Conservation (phyloP, 2,329 filamentous ascomycete genomes). For the Penicillium concentricum region DNA sequence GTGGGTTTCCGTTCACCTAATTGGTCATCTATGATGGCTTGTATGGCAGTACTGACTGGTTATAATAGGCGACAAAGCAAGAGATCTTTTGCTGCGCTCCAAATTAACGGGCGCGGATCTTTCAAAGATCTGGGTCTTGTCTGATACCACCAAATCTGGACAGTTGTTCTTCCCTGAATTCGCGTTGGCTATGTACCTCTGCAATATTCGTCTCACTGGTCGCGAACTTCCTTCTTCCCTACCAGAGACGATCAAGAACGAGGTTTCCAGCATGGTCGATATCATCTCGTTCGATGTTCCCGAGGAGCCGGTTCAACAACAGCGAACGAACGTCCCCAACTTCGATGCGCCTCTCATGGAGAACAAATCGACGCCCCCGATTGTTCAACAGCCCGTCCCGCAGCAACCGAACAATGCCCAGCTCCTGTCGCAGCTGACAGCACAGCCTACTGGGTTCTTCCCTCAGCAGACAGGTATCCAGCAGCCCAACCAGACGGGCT, state of each 20-base stretch:
- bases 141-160: constrained; percentile 93
- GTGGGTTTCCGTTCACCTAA: constrained; percentile 32
- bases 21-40: not conserved
- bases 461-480: constrained; percentile 69
- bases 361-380: constrained; percentile 51
- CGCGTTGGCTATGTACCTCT: constrained; percentile 96
- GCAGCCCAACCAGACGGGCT: constrained; percentile 54
- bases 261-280: constrained; percentile 99
- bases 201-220: constrained; percentile 86
- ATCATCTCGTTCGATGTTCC: constrained; percentile 94
- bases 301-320: constrained; percentile 58
- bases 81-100: constrained; percentile 83
- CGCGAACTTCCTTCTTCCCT: constrained; percentile 73
- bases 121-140: constrained; percentile 91
- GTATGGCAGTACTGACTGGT: constrained; percentile 14
- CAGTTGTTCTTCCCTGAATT: constrained; percentile 98
- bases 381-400: constrained; percentile 64
- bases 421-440: constrained; percentile 57
- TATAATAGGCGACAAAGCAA: constrained; percentile 70
- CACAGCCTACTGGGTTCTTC: constrained; percentile 52
- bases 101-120: constrained; percentile 82
- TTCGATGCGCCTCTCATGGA: constrained; percentile 60
- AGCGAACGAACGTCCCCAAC: constrained; percentile 65
- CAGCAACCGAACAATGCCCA: constrained; percentile 69
- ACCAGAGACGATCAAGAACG: constrained; percentile 87